phyloP scores from a whole-genome alignment of 192 early-diverging fungal species.

The Mortierella hygrophila region DNA sequence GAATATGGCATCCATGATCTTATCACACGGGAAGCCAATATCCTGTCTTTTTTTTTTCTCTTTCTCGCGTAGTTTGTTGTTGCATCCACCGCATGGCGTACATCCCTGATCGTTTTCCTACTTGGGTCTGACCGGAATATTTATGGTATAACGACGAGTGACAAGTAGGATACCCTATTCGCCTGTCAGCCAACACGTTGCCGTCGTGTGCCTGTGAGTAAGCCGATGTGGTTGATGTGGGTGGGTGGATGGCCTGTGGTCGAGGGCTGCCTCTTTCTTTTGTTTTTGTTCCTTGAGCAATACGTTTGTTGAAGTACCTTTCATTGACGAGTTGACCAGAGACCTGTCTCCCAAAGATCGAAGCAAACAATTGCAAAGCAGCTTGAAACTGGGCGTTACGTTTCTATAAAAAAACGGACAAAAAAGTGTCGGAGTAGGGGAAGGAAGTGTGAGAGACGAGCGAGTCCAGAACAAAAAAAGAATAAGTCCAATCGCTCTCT shows the following conservation, averaged over 20 bases:
- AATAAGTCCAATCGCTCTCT: background rate
- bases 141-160: background rate
- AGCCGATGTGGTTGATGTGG: background rate
- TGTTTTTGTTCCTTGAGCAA: background rate
- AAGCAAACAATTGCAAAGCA: constrained; percentile 41
- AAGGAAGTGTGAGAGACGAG: background rate
- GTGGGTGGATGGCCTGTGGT: background rate
- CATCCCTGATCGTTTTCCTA: background rate
- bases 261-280: background rate
- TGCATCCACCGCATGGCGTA: background rate
- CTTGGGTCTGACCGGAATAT: background rate
- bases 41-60: background rate
- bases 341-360: constrained; percentile 54
- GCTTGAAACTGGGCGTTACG: constrained; percentile 33
- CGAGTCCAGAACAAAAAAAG: constrained; percentile 2
- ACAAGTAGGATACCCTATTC: background rate
- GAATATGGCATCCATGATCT: background rate
- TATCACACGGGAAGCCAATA: background rate
- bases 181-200: background rate
- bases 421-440: constrained; percentile 1
- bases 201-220: background rate
- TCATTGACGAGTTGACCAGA: constrained; percentile 46
- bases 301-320: constrained; percentile 16
- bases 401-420: background rate
- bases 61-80: background rate